Evolutionary conservation across 2,329 filamentous ascomycete species (phyloP).

Genomic region (Xylaria sp.): DNA sequence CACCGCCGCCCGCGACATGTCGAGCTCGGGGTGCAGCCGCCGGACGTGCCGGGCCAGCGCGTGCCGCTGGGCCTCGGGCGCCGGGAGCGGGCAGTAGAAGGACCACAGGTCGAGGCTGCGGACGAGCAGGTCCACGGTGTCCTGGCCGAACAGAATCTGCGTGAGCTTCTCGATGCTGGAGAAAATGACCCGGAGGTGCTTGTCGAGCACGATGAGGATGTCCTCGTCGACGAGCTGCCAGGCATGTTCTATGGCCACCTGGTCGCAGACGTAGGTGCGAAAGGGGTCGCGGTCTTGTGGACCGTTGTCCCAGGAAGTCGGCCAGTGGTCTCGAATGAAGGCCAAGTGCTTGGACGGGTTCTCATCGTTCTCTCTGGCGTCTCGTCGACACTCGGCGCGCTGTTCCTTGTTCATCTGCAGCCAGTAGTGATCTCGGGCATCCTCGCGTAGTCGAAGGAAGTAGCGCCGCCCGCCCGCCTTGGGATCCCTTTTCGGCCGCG

Average conservation of each 20-base stretch:
- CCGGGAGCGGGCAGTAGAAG: slow-evolving; percentile 19
- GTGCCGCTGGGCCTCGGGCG: slow-evolving; percentile 17
- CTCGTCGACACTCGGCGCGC: not conserved
- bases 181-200: slow-evolving; percentile 19
- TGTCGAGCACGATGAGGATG: slow-evolving; percentile 12
- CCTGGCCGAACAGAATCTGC: slow-evolving; percentile 10
- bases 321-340: slow-evolving; percentile 7
- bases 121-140: slow-evolving; percentile 2
- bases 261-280: slow-evolving; percentile 13
- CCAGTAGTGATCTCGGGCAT: not conserved
- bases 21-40: slow-evolving; percentile 23
- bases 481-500: not conserved
- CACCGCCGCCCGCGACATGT: slow-evolving; percentile 18
- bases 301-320: slow-evolving; percentile 1
- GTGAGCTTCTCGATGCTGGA: slow-evolving; percentile 19
- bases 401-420: slow-evolving; percentile 4
- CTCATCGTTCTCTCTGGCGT: not conserved
- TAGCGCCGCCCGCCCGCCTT: not conserved
- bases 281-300: slow-evolving; percentile 11
- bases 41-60: slow-evolving; percentile 20
- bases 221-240: slow-evolving; percentile 14
- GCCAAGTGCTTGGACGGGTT: not conserved
- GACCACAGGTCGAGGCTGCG: slow-evolving; percentile 19
- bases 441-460: not conserved
- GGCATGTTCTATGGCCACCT: slow-evolving; percentile 4